phyloP scores from a whole-genome alignment of 257 asterid genomes.

The Jacaranda copaia region DNA sequence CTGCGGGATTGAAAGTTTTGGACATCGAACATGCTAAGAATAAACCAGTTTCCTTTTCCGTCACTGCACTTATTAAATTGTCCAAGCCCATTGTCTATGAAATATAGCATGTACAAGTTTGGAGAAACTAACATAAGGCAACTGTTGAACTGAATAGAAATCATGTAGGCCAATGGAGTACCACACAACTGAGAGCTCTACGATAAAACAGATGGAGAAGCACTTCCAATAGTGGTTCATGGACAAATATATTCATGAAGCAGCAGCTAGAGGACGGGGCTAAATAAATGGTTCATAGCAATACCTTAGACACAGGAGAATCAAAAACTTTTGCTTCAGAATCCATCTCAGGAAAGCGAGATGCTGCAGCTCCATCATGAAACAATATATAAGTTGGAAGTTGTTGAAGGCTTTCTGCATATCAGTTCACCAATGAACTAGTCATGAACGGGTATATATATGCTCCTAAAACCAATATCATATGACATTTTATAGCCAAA shows the following conservation, averaged over 20 bases:
- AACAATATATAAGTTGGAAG: conserved; percentile 78
- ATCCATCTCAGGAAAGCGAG: conserved; percentile 71
- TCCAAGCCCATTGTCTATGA: not conserved
- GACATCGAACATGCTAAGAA: not conserved
- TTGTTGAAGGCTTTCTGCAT: conserved; percentile 75
- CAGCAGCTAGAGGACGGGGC: not conserved
- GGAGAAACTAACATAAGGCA: conserved; percentile 19
- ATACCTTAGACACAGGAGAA: conserved; percentile 80
- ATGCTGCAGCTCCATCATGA: conserved; percentile 69
- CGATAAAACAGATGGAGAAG: not conserved
- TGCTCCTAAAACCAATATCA: conserved; percentile 3
- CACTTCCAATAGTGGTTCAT: not conserved
- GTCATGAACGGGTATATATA: conserved; percentile 29
- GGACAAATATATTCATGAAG: not conserved
- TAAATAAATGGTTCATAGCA: conserved; percentile 9
- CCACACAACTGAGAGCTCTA: conserved; percentile 3
- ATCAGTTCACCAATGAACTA: conserved; percentile 32
- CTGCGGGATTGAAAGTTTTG: not conserved
- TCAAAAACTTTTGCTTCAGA: conserved; percentile 60
- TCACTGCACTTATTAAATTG: not conserved
- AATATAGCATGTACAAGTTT: conserved; percentile 1
- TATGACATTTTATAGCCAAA: not conserved
- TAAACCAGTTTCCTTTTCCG: not conserved
- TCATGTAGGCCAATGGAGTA: not conserved
- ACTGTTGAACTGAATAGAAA: not conserved